Evolutionary conservation across 108 stramenopile genomes (phyloP).

Genomic region (Cyclostephanos tholiformis): DNA sequence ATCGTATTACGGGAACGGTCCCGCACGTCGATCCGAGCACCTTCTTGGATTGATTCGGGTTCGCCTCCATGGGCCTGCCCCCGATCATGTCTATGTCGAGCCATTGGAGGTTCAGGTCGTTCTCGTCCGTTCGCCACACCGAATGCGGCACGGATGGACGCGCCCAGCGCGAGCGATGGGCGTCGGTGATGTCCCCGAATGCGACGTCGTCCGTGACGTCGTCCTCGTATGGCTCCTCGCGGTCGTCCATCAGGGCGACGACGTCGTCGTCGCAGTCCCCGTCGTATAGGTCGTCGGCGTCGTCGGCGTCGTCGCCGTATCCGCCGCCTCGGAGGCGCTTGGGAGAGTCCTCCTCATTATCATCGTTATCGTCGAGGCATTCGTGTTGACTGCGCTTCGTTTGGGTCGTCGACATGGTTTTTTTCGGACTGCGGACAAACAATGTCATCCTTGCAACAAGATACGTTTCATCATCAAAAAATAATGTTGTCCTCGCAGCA

Average conservation of each 20-base stretch:
- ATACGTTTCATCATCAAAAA: too few species aligned
- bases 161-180: slow-evolving; percentile 44
- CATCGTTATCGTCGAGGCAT: slow-evolving; percentile 1
- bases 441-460: too few species aligned
- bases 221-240: slow-evolving; percentile 14
- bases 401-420: background rate
- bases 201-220: slow-evolving; percentile 22
- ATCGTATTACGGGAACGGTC: slow-evolving; percentile 89
- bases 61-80: slow-evolving; percentile 70
- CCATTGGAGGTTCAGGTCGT: slow-evolving; percentile 90
- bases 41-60: slow-evolving; percentile 67
- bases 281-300: slow-evolving; percentile 19
- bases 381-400: slow-evolving; percentile 10
- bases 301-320: slow-evolving; percentile 19
- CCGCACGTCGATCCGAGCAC: slow-evolving; percentile 68
- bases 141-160: slow-evolving; percentile 52
- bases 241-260: slow-evolving; percentile 12
- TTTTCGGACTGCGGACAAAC: too few species aligned
- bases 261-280: slow-evolving; percentile 16
- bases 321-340: slow-evolving; percentile 66
- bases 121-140: slow-evolving; percentile 33
- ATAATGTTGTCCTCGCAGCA: too few species aligned
- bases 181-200: slow-evolving; percentile 36
- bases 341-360: slow-evolving; percentile 12
- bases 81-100: slow-evolving; percentile 95